Percentiles rank a stretch among this genome's conserved stretches.
phyloP scores from a whole-genome alignment of 257 asterid species.

The Salvia rosmarinus region DNA sequence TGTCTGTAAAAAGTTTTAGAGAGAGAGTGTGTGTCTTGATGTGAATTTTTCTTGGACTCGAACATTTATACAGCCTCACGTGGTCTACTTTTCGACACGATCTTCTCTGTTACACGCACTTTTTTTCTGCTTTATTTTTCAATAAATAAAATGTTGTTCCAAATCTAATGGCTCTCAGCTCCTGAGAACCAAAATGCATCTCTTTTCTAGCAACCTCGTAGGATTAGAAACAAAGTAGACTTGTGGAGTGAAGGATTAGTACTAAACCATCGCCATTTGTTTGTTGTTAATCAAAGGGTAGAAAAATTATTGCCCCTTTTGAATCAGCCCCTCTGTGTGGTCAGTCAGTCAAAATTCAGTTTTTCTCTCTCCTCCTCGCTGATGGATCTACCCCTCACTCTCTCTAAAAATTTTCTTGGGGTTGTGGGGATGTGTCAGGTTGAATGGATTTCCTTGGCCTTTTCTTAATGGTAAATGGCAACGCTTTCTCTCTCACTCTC shows the following conservation, averaged over 20 bases:
- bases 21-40: conserved; percentile 14
- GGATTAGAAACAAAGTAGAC: not conserved
- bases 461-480: conserved; percentile 37
- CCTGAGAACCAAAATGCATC: not conserved
- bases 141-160: too few species aligned
- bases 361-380: conserved; percentile 26
- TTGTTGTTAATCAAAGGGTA: not conserved
- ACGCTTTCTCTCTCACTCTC: conserved; percentile 1
- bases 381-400: conserved; percentile 24
- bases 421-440: conserved; percentile 52
- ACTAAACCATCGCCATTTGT: not conserved
- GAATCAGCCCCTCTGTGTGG: conserved; percentile 13
- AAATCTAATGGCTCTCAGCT: too few species aligned
- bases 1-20: conserved; percentile 32
- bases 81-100: conserved; percentile 32
- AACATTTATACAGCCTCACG: conserved; percentile 40
- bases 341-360: conserved; percentile 24
- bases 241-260: not conserved
- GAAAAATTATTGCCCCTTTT: conserved; percentile 16
- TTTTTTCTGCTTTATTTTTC: not conserved
- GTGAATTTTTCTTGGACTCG: conserved; percentile 44
- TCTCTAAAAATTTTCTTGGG: conserved; percentile 29
- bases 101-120: conserved; percentile 11
- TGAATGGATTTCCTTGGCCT: conserved; percentile 51
- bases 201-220: conserved; percentile 6